phyloP scores from a whole-genome alignment of 345 rosid species.

The Litchi chinensis region DNA sequence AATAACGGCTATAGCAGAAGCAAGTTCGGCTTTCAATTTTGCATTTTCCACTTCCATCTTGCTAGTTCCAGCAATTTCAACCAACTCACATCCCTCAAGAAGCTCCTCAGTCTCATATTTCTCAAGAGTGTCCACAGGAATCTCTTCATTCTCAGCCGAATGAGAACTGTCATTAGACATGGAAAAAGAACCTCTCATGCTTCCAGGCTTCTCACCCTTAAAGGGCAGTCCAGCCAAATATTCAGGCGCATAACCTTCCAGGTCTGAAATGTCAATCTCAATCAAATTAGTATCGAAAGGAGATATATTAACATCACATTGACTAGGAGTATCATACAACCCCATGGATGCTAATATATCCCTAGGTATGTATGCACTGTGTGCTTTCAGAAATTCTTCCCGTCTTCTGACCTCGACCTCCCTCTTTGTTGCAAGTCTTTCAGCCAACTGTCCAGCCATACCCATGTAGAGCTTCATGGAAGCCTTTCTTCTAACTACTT shows the following conservation, averaged over 20 bases:
- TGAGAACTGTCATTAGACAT: slow-evolving; percentile 66
- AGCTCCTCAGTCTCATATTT: slow-evolving; percentile 54
- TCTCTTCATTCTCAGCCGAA: slow-evolving; percentile 59
- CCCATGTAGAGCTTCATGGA: slow-evolving; percentile 99
- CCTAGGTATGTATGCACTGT: slow-evolving; percentile 66
- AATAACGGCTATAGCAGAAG: slow-evolving; percentile 78
- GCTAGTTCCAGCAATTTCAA: slow-evolving; percentile 95
- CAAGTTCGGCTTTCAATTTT: slow-evolving; percentile 95
- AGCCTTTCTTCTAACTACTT: slow-evolving; percentile 85
- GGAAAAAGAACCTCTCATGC: slow-evolving; percentile 61
- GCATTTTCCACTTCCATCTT: slow-evolving; percentile 96
- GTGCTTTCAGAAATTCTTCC: slow-evolving; percentile 77
- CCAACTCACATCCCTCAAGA: slow-evolving; percentile 64
- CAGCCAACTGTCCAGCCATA: slow-evolving; percentile 97
- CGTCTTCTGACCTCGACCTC: slow-evolving; percentile 88
- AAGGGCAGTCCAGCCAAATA: slow-evolving; percentile 56
- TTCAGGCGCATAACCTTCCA: slow-evolving; percentile 91
- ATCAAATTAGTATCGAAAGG: slow-evolving; percentile 82
- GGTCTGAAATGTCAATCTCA: slow-evolving; percentile 70
- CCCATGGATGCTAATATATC: slow-evolving; percentile 90
- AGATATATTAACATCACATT: slow-evolving; percentile 88
- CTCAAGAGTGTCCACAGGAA: slow-evolving; percentile 40
- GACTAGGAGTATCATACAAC: slow-evolving; percentile 80
- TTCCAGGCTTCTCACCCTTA: slow-evolving; percentile 53
- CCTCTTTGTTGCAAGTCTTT: slow-evolving; percentile 87